Percentiles rank a stretch among this genome's conserved stretches.
These are phyloP conservation scores for Stemphylium lycopersici DNA, from an alignment of 2,329 filamentous ascomycete genomes.

Conservation along the genomic window DNA sequence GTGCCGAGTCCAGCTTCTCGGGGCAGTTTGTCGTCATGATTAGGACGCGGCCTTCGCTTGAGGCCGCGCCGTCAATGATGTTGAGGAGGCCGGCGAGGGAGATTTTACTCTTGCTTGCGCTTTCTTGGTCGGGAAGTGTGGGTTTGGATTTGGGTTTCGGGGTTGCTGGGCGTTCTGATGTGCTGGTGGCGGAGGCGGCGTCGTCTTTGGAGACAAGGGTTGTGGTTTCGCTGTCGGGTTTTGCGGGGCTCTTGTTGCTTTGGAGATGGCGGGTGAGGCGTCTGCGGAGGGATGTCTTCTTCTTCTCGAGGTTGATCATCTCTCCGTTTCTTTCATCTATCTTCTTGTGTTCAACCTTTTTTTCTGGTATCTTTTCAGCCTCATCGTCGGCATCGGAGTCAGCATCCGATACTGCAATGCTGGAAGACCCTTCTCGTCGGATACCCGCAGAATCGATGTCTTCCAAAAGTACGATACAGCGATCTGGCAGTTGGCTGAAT, in stretches of 20 bases:
- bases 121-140: neutral
- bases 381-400: neutral
- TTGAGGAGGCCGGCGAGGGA: conserved; percentile 81
- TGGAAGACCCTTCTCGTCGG: conserved; percentile 35
- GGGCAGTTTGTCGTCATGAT: conserved; percentile 39
- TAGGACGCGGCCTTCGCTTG: conserved; percentile 64
- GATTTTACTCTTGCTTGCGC: conserved; percentile 56
- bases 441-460: conserved; percentile 57
- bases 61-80: conserved; percentile 81
- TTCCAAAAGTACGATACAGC: conserved; percentile 56
- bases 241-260: neutral
- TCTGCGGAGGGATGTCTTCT: conserved; percentile 8
- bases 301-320: neutral
- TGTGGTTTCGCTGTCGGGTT: conserved; percentile 5
- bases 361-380: neutral
- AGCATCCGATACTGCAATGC: neutral
- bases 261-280: neutral
- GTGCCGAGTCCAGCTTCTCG: conserved; percentile 54
- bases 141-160: neutral
- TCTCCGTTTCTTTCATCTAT: neutral
- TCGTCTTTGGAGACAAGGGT: conserved; percentile 2
- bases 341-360: neutral
- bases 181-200: neutral
- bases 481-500: conserved; percentile 51
- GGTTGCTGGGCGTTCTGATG: neutral